Evolutionary conservation across 768 basidiomycete genomes (phyloP), one percentile per base, ranked within the genome.

Genomic region (Phanerochaete carnosa): DNA sequence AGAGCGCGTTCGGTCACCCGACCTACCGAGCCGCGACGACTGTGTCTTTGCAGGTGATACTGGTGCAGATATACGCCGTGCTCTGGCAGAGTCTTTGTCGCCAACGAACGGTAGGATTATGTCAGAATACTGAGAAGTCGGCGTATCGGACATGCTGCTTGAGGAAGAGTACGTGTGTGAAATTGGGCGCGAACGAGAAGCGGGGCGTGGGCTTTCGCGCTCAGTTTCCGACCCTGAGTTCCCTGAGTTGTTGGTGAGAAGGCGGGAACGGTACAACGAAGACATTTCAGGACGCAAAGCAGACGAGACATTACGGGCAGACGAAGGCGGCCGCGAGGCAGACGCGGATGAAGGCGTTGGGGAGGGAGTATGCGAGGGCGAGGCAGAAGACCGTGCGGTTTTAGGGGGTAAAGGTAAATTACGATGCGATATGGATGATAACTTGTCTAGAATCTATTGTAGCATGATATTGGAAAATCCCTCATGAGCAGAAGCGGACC

Each of bases 171-270:
- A 69, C n/a, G 62, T 66, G 51, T 59, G 68, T 35, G 55, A 54
- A 3, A 66, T 65, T 9, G 49, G 25, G 25, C 72, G 70, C 32
- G 72, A 65, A 16, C 71, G 71, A 35, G 71, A 67, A 37, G 78
- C 80, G 32, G 72, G 65, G n/a, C 71, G 71, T 39, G 71, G 66
- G 39, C 78, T 81, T 72, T 92, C 90, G 46, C 89, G 84, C 71
- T 93, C 92, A 0, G 91, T 93, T 71, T 92, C 92, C 2, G 90
- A 92, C 32, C 91, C 91, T 7, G 90, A 92, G 64, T 73, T 66
- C 61, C 73, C 64, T 66, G 62, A 65, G 46, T 67, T 60, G 50
- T 43, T 67, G 65, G 53, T 71, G 60, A 59, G 49, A 37, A 60
- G 58, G 28, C 64, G 50, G 46, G 68, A 37, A 43, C 77, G 70